phyloP scores from a whole-genome alignment of 2,329 filamentous ascomycete genomes.

The Dryadomyces sulphureus region DNA sequence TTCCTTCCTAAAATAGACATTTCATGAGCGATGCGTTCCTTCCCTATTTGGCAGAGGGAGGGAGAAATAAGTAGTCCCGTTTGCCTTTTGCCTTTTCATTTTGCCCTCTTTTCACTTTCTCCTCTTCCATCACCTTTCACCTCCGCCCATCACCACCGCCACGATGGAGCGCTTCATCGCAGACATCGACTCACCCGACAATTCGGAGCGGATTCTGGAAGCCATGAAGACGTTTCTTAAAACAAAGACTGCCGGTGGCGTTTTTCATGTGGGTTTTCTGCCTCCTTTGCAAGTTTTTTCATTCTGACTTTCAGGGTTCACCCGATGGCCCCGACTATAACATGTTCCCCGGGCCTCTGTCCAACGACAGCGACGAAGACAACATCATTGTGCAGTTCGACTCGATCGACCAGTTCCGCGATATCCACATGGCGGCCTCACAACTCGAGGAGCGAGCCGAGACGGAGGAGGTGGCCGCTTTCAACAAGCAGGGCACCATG shows the following conservation, averaged over 20 bases:
- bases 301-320: background rate
- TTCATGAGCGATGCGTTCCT: too few relatives aligned
- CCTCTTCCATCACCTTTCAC: background rate
- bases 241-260: slow-evolving; percentile 2
- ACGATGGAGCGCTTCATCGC: background rate
- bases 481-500: slow-evolving; percentile 18
- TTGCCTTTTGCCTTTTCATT: too few relatives aligned
- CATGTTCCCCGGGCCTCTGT: background rate
- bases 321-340: background rate
- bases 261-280: slow-evolving; percentile 1
- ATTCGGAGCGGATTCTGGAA: background rate
- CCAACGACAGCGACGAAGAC: background rate
- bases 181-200: slow-evolving; percentile 1
- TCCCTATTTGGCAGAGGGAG: background rate
- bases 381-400: slow-evolving; percentile 6
- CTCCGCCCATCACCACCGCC: background rate
- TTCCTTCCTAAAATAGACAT: too few relatives aligned
- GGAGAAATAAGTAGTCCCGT: too few relatives aligned
- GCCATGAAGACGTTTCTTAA: slow-evolving; percentile 1
- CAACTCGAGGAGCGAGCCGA: slow-evolving; percentile 10
- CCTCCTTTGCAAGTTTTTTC: background rate
- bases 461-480: slow-evolving; percentile 16
- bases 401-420: slow-evolving; percentile 7
- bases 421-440: slow-evolving; percentile 6
- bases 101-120: background rate